Evolutionary conservation across 192 early-diverging fungal species (phyloP).

Genomic region (Coemansia sp.): DNA sequence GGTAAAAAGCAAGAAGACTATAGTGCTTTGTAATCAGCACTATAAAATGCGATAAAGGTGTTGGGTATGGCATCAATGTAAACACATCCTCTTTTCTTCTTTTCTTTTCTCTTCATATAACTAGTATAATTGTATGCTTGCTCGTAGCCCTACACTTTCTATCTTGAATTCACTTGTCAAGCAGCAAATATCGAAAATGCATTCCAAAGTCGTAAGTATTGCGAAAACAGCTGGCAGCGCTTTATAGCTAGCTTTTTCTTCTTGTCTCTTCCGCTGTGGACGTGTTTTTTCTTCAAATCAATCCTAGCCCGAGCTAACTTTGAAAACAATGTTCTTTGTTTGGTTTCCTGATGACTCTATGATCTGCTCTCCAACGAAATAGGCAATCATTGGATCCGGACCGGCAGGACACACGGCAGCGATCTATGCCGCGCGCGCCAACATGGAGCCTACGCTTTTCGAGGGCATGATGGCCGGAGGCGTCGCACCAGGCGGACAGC

Average conservation of each 20-base stretch:
- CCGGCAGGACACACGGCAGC: conserved; percentile 98
- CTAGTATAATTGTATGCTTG: conserved; percentile 4
- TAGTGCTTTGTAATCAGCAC: too few species aligned
- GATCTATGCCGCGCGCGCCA: conserved; percentile 93
- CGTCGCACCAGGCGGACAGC: conserved; percentile 75
- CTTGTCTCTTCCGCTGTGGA: not conserved
- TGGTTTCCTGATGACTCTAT: too few species aligned
- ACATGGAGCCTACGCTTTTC: conserved; percentile 89
- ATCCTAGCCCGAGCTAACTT: not conserved
- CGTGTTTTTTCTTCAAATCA: too few species aligned
- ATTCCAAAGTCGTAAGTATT: conserved; percentile 33
- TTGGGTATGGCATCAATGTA: too few species aligned
- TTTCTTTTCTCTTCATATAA: not conserved
- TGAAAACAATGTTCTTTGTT: not conserved
- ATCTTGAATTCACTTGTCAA: not conserved
- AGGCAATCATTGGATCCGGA: conserved; percentile 84
- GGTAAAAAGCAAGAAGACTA: too few species aligned
- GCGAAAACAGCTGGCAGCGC: conserved; percentile 2
- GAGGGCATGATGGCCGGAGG: conserved; percentile 96
- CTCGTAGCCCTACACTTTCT: not conserved
- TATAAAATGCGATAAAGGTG: too few species aligned
- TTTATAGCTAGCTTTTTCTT: not conserved
- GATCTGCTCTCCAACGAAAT: not conserved
- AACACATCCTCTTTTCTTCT: not conserved
- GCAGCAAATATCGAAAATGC: conserved; percentile 27